Base-by-base conservation (phyloP, 805 yeast species). In the Blastobotrys parvus region DNA sequence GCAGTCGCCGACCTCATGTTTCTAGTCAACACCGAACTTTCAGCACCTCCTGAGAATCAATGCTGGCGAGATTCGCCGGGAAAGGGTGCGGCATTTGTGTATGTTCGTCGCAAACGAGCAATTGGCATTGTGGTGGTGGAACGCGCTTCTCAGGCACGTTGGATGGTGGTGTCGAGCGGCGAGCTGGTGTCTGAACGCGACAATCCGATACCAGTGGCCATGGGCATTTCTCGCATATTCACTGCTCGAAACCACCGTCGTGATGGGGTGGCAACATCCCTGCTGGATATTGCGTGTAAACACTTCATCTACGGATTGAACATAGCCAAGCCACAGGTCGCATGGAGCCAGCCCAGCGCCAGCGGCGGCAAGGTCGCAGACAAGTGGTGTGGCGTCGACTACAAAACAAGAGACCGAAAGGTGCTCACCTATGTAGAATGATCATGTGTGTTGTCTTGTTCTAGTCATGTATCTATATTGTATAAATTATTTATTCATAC, bases 311-410 rank as follows among this genome's bases (percentile, higher is more conserved):
- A 73, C 52, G 82, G 82, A 0, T 48, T 71, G 35, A 44, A 29
- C 1, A 50, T 77, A 21, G 50, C 47, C 6, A 63, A 53, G 39
- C 44, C 32, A 1, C 65, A 68, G 41, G 59, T 77, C 5, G 80
- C 72, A 2, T 77, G 79, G 67, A 76, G 80, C 49, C 83, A 77
- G 56, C 82, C 83, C 0, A 72, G 78, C 44, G 69, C 66, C 41
- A 65, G 67, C 40, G 83, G 82, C 0, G 71, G 73, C 3, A 58
- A 62, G 25, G 60, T 77, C 16, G 80, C 81, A 2, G 19, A 31
- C 10, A 22, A 20, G 8, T 59, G 62, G 61, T 18, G 31, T n/a
- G 38, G 42, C 13, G 39, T 34, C 11, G 27, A 38, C 2, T 17
- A 30, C 30, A 19, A 15, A 3, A 3, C 13, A 5, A 4, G 19